Base-by-base conservation (phyloP, 371 early-diverging fungal genomes). In the Mortierella sp. region DNA sequence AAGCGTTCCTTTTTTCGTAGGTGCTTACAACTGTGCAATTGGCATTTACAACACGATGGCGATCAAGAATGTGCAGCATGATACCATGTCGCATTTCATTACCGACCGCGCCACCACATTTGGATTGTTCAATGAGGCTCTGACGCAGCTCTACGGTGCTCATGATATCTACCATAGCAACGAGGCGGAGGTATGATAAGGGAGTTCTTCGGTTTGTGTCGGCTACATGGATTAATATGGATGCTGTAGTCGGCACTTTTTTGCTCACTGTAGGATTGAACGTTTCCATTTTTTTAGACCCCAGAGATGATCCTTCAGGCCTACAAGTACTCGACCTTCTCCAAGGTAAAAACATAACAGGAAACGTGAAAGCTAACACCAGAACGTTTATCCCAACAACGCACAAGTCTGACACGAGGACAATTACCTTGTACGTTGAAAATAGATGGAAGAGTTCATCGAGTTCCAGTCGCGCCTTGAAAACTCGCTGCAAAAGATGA, bases 31-130 rank as follows among this genome's bases (percentile, higher is more conserved):
- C 37, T 94, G 94, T 16, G 92, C 96, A 0, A 82, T 91, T 40
- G 91, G 91, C 24, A 90, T 96, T 73, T 95, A 93, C 83, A 88
- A 87, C 69, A 91, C 94, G 0, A 92, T 98, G 91, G 94, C 95
- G 76, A 93, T 98, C 86, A 98, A 98, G 88, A 94, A 97, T 79
- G 92, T 98, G 43, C 96, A 97, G 87, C 90, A 92, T 64, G 98
- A 98, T 82, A 96, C 98, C 0, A 89, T 97, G 83, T 82, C 79
- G 16, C 83, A 88, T 64, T 83, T 81, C 46, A 80, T 82, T 53
- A 80, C 73, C 46, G 82, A 82, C 48, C 77, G 79, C 28, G 75
- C 80, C 16, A 61, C 78, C 14, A 79, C 72, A 6, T 88, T 76
- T 73, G 79, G 82, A 10, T 26, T 76, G 64, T 79, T 86, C 71